A percentile compares a stretch with the other conserved stretches of the same genome.
These are phyloP conservation scores for Pyricularia grisea DNA, from an alignment of 2,329 filamentous ascomycete species.

Conservation along the genomic window DNA sequence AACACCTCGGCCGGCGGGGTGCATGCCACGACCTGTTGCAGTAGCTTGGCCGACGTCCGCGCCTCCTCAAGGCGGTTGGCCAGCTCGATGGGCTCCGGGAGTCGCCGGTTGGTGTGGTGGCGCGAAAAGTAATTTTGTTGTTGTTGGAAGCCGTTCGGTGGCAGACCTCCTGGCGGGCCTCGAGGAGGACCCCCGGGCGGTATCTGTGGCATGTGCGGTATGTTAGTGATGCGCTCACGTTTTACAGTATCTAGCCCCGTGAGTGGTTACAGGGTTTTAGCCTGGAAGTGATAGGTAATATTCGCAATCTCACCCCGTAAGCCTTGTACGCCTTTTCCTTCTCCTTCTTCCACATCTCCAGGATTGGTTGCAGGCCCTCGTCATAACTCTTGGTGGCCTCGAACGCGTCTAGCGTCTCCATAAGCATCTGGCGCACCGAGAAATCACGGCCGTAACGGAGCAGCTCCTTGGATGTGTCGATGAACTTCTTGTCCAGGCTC, in stretches of 20 bases:
- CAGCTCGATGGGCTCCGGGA: conserved; percentile 68
- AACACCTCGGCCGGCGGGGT: conserved; percentile 70
- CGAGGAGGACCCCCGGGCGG: not conserved
- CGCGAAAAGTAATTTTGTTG: conserved; percentile 53
- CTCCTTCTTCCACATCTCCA: conserved; percentile 85
- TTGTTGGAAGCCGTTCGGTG: conserved; percentile 27
- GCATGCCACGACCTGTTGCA: conserved; percentile 85
- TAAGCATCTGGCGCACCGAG: conserved; percentile 74
- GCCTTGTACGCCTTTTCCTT: conserved; percentile 55
- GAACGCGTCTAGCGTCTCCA: conserved; percentile 77
- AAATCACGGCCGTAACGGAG: conserved; percentile 62
- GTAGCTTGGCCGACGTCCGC: conserved; percentile 77
- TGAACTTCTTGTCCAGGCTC: conserved; percentile 79
- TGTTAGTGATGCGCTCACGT: not conserved
- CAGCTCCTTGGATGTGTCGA: conserved; percentile 64
- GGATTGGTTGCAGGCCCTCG: conserved; percentile 58
- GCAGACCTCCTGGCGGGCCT: not conserved
- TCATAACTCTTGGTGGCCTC: conserved; percentile 65
- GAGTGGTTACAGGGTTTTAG: not conserved
- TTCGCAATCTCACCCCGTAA: conserved; percentile 33
- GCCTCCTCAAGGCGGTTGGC: conserved; percentile 82
- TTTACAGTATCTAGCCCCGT: no score
- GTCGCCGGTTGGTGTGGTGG: conserved; percentile 31
- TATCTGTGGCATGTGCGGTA: not conserved
- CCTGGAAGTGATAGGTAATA: not conserved